Percentiles rank a stretch among this genome's conserved stretches.
Evolutionary conservation across 2,329 filamentous ascomycete genomes (phyloP).

Genomic region (Thelonectria discophora): DNA sequence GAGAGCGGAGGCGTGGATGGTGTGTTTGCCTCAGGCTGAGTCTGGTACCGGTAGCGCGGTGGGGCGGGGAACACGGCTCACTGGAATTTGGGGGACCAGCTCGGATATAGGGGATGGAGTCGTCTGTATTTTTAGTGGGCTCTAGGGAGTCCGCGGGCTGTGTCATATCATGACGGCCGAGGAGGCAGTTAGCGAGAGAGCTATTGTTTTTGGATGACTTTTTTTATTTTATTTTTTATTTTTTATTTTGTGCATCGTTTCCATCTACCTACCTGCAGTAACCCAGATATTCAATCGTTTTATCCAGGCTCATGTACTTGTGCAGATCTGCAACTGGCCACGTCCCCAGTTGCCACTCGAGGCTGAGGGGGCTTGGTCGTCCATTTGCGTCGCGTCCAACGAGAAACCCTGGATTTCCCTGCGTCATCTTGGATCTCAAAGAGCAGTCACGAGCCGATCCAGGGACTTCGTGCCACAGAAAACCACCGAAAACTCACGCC

Average conservation of each 20-base stretch:
- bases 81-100: neutral
- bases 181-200: neutral
- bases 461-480: too few relatives aligned
- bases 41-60: neutral
- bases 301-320: too few relatives aligned
- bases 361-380: neutral
- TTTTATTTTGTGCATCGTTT: neutral
- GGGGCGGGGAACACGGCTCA: constrained; percentile 7
- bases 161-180: neutral
- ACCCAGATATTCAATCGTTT: too few relatives aligned
- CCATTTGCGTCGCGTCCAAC: neutral
- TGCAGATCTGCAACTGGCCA: too few relatives aligned
- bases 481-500: too few relatives aligned
- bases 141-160: neutral
- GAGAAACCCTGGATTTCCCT: neutral
- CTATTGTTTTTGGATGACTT: neutral
- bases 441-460: too few relatives aligned
- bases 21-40: neutral
- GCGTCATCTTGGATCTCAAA: neutral
- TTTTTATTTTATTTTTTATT: neutral
- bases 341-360: neutral
- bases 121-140: neutral
- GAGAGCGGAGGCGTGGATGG: neutral
- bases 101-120: neutral
- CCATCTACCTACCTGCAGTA: too few relatives aligned